Percentiles rank a stretch among this genome's conserved stretches.
These are phyloP conservation scores for Rhamnella rubrinervis DNA, from an alignment of 331 rosid species.

Conservation along the genomic window DNA sequence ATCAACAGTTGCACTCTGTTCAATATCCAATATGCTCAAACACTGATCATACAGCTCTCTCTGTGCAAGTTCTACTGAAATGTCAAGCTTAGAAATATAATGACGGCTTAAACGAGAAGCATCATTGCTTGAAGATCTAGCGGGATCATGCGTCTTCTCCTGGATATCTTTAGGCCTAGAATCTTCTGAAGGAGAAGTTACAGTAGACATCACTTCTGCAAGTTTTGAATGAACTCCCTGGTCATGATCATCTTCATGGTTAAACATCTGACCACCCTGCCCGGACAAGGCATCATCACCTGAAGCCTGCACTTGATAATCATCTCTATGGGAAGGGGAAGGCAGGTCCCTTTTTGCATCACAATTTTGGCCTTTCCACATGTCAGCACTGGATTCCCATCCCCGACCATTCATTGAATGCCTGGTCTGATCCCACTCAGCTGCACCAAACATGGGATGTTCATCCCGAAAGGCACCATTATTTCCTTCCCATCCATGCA, in stretches of 20 bases:
- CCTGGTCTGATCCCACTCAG: slow-evolving; percentile 89
- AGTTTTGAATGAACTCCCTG: slow-evolving; percentile 39
- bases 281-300: slow-evolving; percentile 41
- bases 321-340: slow-evolving; percentile 68
- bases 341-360: slow-evolving; percentile 69
- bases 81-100: slow-evolving; percentile 87
- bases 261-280: slow-evolving; percentile 42
- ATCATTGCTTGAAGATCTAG: slow-evolving; percentile 36
- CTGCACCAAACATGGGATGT: slow-evolving; percentile 63
- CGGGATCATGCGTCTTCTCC: slow-evolving; percentile 47
- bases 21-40: slow-evolving; percentile 46
- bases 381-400: slow-evolving; percentile 79
- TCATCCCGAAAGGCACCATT: slow-evolving; percentile 76
- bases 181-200: slow-evolving; percentile 53
- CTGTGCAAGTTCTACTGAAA: slow-evolving; percentile 58
- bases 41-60: slow-evolving; percentile 73
- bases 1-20: slow-evolving; percentile 37
- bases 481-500: slow-evolving; percentile 87
- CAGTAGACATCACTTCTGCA: slow-evolving; percentile 42
- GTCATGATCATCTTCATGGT: slow-evolving; percentile 41
- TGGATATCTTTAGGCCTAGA: slow-evolving; percentile 29
- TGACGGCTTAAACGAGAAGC: slow-evolving; percentile 47
- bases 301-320: slow-evolving; percentile 39
- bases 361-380: slow-evolving; percentile 73
- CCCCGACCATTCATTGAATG: slow-evolving; percentile 66